Base-by-base conservation (phyloP, 1,139 yeast genomes). In the Kurtzmaniella natalensis region DNA sequence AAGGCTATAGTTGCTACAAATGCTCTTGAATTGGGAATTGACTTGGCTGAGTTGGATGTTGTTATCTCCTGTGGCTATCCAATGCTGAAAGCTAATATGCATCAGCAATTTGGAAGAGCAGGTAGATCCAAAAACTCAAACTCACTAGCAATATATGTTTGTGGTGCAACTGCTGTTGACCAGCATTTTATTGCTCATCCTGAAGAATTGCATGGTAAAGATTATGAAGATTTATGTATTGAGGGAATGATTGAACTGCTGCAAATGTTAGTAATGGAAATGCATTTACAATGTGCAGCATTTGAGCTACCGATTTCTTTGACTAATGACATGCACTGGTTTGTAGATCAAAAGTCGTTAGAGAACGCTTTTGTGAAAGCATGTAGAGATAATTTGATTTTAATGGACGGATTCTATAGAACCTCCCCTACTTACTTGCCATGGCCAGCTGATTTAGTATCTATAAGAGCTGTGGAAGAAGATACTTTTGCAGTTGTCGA, bases 81-180 rank as follows among this genome's bases (percentile, higher is more conserved):
- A 0, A 64, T 78, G 27, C 84, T 94, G 41, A 72, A 88, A 39
- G 81, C 94, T 41, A 87, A 87, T 42, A 72, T 92, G 50, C 87
- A 92, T 46, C 99, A 92, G 55, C 98, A 92, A 50, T 82, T 94
- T 64, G 99, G 98, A 24, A 71, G 98, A 47, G 96, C 96, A 0
- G 98, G 98, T 10, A 66, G 96, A 53, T 76, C 95, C 38, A 71
- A 70, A 33, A 81, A 80, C 38, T 82, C 96, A 4, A 51, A 51
- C 27, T 65, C 72, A 11, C 57, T 92, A 49, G 92, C 96, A 0
- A 60, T 92, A 4, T 78, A 84, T 37, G 85, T 94, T 10, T 94
- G 92, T 0, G 85, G 94, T 18, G 78, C 81, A 10, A 81, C 82
- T 7, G 95, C 97, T 0, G 75, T 87, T 1, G 96, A 92, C 55